Evolutionary conservation across 2,329 filamentous ascomycete genomes (phyloP), one percentile per base, ranked within the genome.

Genomic region (Bipolaris victoriae): DNA sequence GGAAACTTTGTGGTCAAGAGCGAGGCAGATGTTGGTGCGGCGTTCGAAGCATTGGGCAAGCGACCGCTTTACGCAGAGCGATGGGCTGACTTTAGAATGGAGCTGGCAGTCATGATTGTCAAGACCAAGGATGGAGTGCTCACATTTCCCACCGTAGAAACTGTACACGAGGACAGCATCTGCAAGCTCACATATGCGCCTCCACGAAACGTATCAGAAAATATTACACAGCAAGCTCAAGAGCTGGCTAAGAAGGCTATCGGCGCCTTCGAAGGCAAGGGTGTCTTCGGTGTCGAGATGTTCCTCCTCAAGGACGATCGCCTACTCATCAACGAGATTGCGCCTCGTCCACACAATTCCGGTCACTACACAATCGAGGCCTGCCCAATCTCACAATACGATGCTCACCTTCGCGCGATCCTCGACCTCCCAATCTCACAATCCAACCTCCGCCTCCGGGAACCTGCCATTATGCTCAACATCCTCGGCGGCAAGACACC

Each of bases 281-380:
- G 95, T 62, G 91, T 97, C 31, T 99, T 97, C 76, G 95, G 94
- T 0, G 94, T 98, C 0, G 95, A 99, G 79, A 91, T 98, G 87
- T 99, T 99, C 78, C 78, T 98, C 3, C 84, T 93, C 10, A 80
- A 87, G 47, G 87, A 95, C 67, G 86, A 83, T 57, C 80, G 81
- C 1, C 82, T 97, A 1, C 79, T 96, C 56, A 84, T 97, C 67
- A 97, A 96, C 76, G 92, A 97, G 78, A 89, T 96, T 62, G 91
- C 91, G 0, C 91, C 91, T 11, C 84, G 91, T 37, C 85, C 86
- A 49, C 93, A 97, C 79, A 97, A 97, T 80, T 96, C 91, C 0
- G 95, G 95, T 0, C 95, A 98, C 78, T 94, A 93, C 78, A 96
- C 91, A 2, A 98, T 98, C 63, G 94, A 99, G 79, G 91, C 91